Evolutionary conservation across 306 rosid genomes (phyloP).

Genomic region (Benincasa hispida): DNA sequence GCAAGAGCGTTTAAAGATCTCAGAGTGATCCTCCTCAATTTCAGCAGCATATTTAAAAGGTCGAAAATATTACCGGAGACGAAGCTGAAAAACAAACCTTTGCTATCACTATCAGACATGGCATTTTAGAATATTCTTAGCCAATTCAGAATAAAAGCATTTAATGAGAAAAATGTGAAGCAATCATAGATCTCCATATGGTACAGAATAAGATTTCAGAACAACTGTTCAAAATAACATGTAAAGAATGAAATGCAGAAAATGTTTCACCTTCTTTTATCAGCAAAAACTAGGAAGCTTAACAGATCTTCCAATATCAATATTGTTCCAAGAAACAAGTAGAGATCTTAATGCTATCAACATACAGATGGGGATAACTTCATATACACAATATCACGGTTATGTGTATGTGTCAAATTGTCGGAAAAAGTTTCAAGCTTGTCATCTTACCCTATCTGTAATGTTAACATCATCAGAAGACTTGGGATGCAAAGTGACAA

Average conservation of each 20-base stretch:
- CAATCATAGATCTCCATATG: neutral
- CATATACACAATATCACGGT: neutral
- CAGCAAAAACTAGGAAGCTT: neutral
- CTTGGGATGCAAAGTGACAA: constrained; percentile 38
- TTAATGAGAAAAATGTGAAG: neutral
- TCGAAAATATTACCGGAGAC: neutral
- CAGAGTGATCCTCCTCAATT: neutral
- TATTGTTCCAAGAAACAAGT: neutral
- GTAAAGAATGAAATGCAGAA: neutral
- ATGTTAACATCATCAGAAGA: constrained; percentile 31
- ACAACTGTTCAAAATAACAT: neutral
- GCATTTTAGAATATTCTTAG: neutral
- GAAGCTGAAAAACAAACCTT: neutral
- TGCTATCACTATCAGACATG: neutral
- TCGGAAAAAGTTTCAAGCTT: neutral
- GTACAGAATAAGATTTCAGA: neutral
- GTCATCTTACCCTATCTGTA: constrained; percentile 31
- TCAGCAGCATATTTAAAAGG: neutral
- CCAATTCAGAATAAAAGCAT: neutral
- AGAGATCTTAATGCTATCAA: neutral
- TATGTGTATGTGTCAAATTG: neutral
- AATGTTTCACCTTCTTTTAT: neutral
- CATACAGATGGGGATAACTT: neutral
- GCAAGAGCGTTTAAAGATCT: neutral
- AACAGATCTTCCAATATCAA: neutral